phyloP scores from a whole-genome alignment of 2,329 filamentous ascomycete species.

The Botryotinia calthae region DNA sequence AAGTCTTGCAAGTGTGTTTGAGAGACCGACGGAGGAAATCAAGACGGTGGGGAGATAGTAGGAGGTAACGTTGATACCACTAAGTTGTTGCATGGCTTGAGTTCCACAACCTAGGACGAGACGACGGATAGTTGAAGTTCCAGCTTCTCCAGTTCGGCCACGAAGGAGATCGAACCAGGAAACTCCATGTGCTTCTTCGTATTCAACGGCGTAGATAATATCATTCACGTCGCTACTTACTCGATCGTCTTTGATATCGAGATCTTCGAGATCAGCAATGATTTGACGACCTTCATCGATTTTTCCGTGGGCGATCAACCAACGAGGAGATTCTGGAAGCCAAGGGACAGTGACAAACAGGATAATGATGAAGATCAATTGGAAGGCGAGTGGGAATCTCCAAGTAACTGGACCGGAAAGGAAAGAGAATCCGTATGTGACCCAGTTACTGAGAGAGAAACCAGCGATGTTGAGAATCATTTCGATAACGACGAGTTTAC shows the following conservation, averaged over 20 bases:
- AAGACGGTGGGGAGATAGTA: constrained; percentile 52
- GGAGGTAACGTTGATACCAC: constrained; percentile 45
- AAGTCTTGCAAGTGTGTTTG: constrained; percentile 49
- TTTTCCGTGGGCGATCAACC: constrained; percentile 40
- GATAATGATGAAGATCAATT: constrained; percentile 21
- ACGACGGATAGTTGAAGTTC: constrained; percentile 54
- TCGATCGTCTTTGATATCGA: constrained; percentile 48
- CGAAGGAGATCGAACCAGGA: constrained; percentile 19
- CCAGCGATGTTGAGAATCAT: constrained; percentile 20
- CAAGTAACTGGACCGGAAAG: constrained; percentile 15
- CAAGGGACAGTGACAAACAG: constrained; percentile 29
- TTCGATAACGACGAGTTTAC: constrained; percentile 23
- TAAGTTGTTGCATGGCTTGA: constrained; percentile 53
- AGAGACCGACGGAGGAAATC: constrained; percentile 47
- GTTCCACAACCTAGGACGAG: constrained; percentile 69
- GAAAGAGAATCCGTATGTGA: constrained; percentile 22
- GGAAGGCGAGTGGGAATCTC: constrained; percentile 23
- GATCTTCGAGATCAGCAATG: constrained; percentile 34
- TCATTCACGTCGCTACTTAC: constrained; percentile 52
- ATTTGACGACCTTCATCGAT: constrained; percentile 38
- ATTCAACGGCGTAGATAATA: constrained; percentile 35
- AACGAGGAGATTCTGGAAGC: constrained; percentile 41
- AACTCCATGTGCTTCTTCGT: constrained; percentile 15
- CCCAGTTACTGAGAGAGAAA: constrained; percentile 21
- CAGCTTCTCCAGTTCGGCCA: constrained; percentile 1